Percentiles rank a stretch among this genome's conserved stretches.
phyloP scores from a whole-genome alignment of 2,329 filamentous ascomycete species.

The Alternaria ventricosa region DNA sequence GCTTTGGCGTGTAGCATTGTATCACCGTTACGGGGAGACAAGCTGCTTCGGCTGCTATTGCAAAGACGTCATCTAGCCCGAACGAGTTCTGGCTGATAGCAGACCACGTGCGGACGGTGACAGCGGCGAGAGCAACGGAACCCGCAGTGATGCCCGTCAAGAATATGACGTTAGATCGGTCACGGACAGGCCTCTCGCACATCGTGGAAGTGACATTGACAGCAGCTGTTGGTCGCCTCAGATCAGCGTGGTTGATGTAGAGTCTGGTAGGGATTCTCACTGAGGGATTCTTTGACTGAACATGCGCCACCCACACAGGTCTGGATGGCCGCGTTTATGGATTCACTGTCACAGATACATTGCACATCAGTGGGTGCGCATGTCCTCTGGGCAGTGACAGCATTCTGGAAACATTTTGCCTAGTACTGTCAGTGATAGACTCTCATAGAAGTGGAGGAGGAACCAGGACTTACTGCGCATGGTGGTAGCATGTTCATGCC shows the following conservation, averaged over 20 bases:
- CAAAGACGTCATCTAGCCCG: constrained; percentile 19
- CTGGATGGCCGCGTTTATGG: constrained; percentile 6
- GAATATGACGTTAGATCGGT: constrained; percentile 17
- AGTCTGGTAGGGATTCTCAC: constrained; percentile 3
- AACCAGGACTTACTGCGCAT: constrained; percentile 7
- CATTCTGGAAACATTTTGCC: constrained; percentile 1
- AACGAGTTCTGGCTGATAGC: constrained; percentile 6
- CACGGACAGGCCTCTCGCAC: constrained; percentile 44
- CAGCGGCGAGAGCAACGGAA: constrained; percentile 33
- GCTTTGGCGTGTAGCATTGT: constrained; percentile 10
- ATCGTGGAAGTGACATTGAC: constrained; percentile 47
- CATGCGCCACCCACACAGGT: constrained; percentile 15
- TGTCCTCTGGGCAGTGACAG: background rate
- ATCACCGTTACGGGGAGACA: constrained; percentile 20
- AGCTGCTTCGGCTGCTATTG: constrained; percentile 8
- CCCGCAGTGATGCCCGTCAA: constrained; percentile 37
- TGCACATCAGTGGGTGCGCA: constrained; percentile 12
- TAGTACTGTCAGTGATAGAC: background rate
- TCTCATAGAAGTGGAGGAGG: background rate
- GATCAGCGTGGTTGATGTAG: background rate
- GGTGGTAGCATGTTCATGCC: background rate
- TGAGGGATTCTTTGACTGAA: constrained; percentile 13
- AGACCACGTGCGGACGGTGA: constrained; percentile 28
- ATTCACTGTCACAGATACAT: constrained; percentile 15
- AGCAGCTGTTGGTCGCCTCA: constrained; percentile 26